Evolutionary conservation across 2,329 filamentous ascomycete genomes (phyloP), one percentile per base, ranked within the genome.

Genomic region (Huntiella omanensis): DNA sequence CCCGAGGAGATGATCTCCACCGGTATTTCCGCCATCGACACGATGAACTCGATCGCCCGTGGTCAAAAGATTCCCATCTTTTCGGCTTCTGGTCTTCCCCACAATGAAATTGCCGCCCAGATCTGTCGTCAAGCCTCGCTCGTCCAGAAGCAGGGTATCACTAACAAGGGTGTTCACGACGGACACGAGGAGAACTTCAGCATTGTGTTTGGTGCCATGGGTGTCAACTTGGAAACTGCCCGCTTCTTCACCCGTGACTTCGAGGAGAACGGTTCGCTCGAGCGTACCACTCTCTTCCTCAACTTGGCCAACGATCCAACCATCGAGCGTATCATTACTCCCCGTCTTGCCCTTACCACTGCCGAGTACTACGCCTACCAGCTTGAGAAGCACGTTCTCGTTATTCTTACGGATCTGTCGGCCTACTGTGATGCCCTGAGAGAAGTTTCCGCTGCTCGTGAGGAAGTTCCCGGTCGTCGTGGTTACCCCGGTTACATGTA

Each of bases 401-500:
- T 98, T 59, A 98, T 98, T 64, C 78, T 98, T 61, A 98, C 92
- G 46, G 91, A 98, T 73, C 69, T 98, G 56, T 91, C 91, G 1
- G 86, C 91, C 43, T 98, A 98, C 73, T 98, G 92, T 64, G 91
- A 98, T 64, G 92, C 91, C 54, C 80, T 98, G 54, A 91, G 91
- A 75, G 91, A 98, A 67, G 91, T 98, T 43, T 98, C 91, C 11
- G 88, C 91, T 46, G 91, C 91, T 45, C 78, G 91, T 69, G 91
- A 98, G 73, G 91, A 98, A 78, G 91, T 98, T 38, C 91, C 91
- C 36, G 91, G 91, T 73, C 88, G 91, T 64, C 88, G 91, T 78
- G 91, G 91, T 75, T 98, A 91, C 70, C 91, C 91, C 46, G 91
- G 91, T 83, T 98, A 98, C 75, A 98, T 98, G 91, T 98, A 98